A percentile compares a stretch with the other conserved stretches of the same genome.
Evolutionary conservation across 2,329 filamentous ascomycete species (phyloP).

Genomic region (Alternaria ventricosa): DNA sequence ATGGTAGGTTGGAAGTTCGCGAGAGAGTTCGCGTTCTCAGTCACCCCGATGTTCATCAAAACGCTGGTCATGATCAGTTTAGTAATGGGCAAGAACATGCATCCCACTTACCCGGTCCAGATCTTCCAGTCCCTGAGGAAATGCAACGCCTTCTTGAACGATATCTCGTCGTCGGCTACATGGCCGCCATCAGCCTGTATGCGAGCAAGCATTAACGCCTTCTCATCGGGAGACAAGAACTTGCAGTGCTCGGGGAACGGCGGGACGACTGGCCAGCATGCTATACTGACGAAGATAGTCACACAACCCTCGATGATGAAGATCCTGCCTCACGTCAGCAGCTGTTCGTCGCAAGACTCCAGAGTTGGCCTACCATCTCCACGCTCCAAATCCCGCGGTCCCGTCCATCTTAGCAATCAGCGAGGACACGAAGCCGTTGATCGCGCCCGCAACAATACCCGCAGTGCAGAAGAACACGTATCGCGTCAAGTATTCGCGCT

Average conservation of each 20-base stretch:
- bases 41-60: conserved; percentile 36
- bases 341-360: no score
- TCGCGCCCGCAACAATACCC: conserved; percentile 61
- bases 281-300: conserved; percentile 56
- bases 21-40: conserved; percentile 43
- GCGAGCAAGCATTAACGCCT: conserved; percentile 59
- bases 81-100: background rate
- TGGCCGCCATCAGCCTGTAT: conserved; percentile 55
- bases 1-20: conserved; percentile 46
- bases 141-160: conserved; percentile 54
- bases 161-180: conserved; percentile 54
- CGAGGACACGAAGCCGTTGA: conserved; percentile 61
- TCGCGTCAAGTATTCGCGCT: conserved; percentile 61
- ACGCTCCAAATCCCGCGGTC: conserved; percentile 28
- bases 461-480: conserved; percentile 61
- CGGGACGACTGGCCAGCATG: conserved; percentile 59
- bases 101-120: conserved; percentile 56
- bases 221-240: conserved; percentile 60
- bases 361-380: conserved; percentile 35
- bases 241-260: conserved; percentile 56
- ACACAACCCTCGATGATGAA: conserved; percentile 67
- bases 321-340: conserved; percentile 47
- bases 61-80: conserved; percentile 19
- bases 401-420: conserved; percentile 45
- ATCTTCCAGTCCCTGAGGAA: conserved; percentile 62